Percentiles rank a stretch among this genome's conserved stretches.
phyloP scores from a whole-genome alignment of 345 rosid species.

The Turritis glabra region DNA sequence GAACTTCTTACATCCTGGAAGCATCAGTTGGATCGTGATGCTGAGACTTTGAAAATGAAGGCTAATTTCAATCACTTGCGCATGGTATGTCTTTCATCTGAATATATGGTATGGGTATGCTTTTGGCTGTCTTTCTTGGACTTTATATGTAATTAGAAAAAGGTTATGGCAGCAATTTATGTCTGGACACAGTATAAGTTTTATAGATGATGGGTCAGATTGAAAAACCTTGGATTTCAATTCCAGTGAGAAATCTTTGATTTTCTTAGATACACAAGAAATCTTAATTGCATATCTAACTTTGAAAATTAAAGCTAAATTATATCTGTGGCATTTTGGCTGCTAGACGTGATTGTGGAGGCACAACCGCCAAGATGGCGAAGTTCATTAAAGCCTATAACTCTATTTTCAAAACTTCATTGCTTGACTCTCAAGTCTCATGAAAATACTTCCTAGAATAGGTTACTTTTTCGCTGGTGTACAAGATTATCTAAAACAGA shows the following conservation, averaged over 20 bases:
- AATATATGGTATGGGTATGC: background rate
- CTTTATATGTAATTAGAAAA: background rate
- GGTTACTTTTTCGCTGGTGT: conserved; percentile 6
- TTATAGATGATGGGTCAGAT: too few relatives aligned
- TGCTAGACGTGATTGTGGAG: too few relatives aligned
- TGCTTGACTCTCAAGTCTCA: background rate
- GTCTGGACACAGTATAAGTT: too few relatives aligned
- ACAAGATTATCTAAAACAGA: background rate
- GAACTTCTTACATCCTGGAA: conserved; percentile 72
- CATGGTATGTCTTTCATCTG: conserved; percentile 49
- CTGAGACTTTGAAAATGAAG: conserved; percentile 78
- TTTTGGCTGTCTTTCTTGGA: conserved; percentile 16
- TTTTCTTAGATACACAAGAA: too few relatives aligned
- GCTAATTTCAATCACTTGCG: conserved; percentile 70
- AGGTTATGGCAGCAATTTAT: background rate
- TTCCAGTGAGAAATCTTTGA: too few relatives aligned
- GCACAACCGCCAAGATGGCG: too few relatives aligned
- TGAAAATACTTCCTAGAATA: background rate
- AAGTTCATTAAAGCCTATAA: background rate
- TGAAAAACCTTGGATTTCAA: too few relatives aligned
- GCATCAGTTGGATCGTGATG: conserved; percentile 77
- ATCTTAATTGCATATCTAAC: too few relatives aligned
- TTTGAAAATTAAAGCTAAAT: too few relatives aligned
- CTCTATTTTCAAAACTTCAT: background rate
- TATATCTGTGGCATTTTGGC: too few relatives aligned